Evolutionary conservation across 192 early-diverging fungal genomes (phyloP), one percentile per base, ranked within the genome.

Genomic region (Coemansia sp.): DNA sequence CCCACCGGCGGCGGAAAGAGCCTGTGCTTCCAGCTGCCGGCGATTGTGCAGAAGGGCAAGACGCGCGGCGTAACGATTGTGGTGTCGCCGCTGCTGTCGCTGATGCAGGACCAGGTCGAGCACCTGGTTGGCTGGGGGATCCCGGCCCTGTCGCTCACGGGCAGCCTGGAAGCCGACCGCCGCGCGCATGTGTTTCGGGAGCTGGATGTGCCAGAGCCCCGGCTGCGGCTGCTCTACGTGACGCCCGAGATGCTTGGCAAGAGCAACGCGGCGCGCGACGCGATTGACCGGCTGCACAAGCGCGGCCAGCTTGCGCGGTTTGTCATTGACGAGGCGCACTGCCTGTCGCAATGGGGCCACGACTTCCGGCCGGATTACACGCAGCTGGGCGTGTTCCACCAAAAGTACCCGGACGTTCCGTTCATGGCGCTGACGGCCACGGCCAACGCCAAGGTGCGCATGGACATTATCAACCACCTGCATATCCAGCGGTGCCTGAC

Each of bases 321-420:
- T 78, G 95, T 96, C 1, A 84, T 99, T 38, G 97, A 99, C 59
- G 97, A 99, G 77, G 94, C 94, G 2, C 97, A 99, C 64, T 99
- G 97, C 66, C 77, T 96, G 16, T 91, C 89, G 47, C 92, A 97
- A 51, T 95, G 93, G 96, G 97, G 97, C 12, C 97, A 98, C 59
- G 95, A 99, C 69, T 99, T 99, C 77, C 87, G 97, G 30, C 88
- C 91, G 0, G 92, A 95, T 62, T 96, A 95, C 62, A 94, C 89
- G 67, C 83, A 85, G 54, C 67, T 97, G 11, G 86, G 87, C 5
- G 60, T 58, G 4, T 82, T 92, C 28, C 84, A 87, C 61, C 35
- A 62, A n/a, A 65, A 67, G 12, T 98, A 88, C 63, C 88, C 89
- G 0, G 80, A 84, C 16, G 80, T 95, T 0, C 94, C 94, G 0